A percentile compares a stretch with the other conserved stretches of the same genome.
Conservation (phyloP, 257 asterid species). For the Salvia rosmarinus region DNA sequence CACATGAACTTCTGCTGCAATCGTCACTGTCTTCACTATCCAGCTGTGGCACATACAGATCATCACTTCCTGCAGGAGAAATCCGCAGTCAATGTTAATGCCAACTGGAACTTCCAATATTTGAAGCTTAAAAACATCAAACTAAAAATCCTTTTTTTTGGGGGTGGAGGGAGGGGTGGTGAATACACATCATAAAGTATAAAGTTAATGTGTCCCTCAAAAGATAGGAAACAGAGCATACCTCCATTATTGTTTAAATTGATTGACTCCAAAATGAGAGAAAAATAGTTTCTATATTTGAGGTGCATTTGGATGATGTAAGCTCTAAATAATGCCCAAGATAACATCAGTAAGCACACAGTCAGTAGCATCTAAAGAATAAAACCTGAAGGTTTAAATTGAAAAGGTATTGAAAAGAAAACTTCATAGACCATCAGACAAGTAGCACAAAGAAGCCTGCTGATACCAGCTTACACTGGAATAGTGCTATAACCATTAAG, state of each 20-base stretch:
- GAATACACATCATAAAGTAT: too few species aligned
- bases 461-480: conserved; percentile 25
- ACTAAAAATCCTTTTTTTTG: neutral
- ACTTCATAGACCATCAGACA: conserved; percentile 13
- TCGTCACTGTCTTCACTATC: conserved; percentile 81
- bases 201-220: neutral
- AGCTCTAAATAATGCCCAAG: conserved; percentile 47
- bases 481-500: conserved; percentile 15
- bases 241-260: conserved; percentile 60
- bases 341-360: conserved; percentile 27
- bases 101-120: conserved; percentile 13
- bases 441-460: conserved; percentile 12
- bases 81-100: conserved; percentile 10
- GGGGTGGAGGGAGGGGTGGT: too few species aligned
- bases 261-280: conserved; percentile 69
- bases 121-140: conserved; percentile 29
- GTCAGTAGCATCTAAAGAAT: conserved; percentile 18
- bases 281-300: conserved; percentile 78
- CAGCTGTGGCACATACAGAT: conserved; percentile 68
- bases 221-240: conserved; percentile 29
- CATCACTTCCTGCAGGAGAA: conserved; percentile 56
- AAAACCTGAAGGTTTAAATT: neutral
- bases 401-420: neutral
- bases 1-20: conserved; percentile 69
- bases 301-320: conserved; percentile 47